Conservation (phyloP, 73 alveolate genomes). For the Paraurostyla sp. region DNA sequence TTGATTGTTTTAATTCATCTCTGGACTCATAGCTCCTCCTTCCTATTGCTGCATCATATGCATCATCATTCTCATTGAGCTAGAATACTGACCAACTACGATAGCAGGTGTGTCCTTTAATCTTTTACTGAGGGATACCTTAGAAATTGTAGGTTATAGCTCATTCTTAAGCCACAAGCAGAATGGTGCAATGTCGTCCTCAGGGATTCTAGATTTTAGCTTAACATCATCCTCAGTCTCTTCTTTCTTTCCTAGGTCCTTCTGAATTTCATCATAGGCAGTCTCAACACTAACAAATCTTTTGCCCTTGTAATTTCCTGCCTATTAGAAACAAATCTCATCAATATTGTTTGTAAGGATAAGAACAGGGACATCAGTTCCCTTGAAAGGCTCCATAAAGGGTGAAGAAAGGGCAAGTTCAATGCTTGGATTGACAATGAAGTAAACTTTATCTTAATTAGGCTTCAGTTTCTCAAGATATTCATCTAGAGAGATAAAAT, state of each 20-base stretch:
- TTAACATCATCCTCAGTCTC: constrained; percentile 29
- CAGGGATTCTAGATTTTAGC: constrained; percentile 72
- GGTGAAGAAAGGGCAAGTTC: constrained; percentile 80
- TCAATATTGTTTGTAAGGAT: constrained; percentile 74
- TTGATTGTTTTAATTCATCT: constrained; percentile 57
- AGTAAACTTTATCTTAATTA: constrained; percentile 75
- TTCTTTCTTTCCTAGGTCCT: constrained; percentile 58
- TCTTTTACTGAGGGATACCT: constrained; percentile 77
- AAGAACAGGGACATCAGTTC: constrained; percentile 80
- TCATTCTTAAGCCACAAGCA: constrained; percentile 84
- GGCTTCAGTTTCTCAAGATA: constrained; percentile 74
- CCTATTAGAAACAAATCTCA: constrained; percentile 78
- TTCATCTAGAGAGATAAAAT: constrained; percentile 71
- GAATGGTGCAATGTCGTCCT: constrained; percentile 78
- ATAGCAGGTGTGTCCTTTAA: constrained; percentile 84
- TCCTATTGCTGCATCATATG: constrained; percentile 73
- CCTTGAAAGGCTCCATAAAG: constrained; percentile 81
- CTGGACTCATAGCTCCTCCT: constrained; percentile 1
- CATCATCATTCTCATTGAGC: constrained; percentile 82
- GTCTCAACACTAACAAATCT: constrained; percentile 81
- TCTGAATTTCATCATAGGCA: constrained; percentile 64
- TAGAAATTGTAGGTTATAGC: constrained; percentile 68
- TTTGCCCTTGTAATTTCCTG: constrained; percentile 71
- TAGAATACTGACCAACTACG: constrained; percentile 75
- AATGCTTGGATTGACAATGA: constrained; percentile 66